Evolutionary conservation across 306 rosid species (phyloP).

Genomic region (Heteromeles arbutifolia): DNA sequence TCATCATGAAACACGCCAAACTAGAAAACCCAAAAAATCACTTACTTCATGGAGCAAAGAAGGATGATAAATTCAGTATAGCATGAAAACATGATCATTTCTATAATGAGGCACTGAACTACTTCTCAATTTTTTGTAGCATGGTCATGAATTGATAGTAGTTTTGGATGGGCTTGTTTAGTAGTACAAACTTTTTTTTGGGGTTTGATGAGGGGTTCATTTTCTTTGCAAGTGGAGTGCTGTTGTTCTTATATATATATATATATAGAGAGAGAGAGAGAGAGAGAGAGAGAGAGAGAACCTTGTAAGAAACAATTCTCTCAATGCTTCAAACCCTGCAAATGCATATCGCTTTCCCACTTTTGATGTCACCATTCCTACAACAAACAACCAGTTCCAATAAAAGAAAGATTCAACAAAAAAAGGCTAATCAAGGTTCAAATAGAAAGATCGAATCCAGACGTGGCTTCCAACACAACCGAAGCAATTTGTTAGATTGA

Average conservation of each 20-base stretch:
- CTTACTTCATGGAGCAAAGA: background rate
- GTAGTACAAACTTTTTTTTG: background rate
- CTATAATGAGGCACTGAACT: background rate
- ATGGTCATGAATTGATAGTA: background rate
- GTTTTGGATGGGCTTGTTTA: background rate
- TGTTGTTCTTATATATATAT: background rate
- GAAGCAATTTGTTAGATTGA: background rate
- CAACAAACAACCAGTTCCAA: slow-evolving; percentile 11
- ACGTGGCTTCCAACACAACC: background rate
- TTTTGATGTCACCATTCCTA: slow-evolving; percentile 97
- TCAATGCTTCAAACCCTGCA: slow-evolving; percentile 83
- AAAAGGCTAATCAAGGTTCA: background rate
- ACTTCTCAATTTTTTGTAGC: background rate
- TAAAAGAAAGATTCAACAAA: slow-evolving; percentile 1
- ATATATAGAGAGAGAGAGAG: background rate
- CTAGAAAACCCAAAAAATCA: background rate
- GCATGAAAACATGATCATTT: background rate
- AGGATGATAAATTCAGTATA: background rate
- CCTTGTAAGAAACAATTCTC: slow-evolving; percentile 83
- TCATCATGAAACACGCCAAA: background rate
- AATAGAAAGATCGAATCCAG: background rate
- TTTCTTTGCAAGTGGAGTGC: background rate
- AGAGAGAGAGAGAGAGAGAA: slow-evolving; percentile 12
- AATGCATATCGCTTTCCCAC: slow-evolving; percentile 96
- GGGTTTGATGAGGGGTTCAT: too few relatives aligned